Conservation (phyloP, 305 asterid species). For the Rubia tinctorum region DNA sequence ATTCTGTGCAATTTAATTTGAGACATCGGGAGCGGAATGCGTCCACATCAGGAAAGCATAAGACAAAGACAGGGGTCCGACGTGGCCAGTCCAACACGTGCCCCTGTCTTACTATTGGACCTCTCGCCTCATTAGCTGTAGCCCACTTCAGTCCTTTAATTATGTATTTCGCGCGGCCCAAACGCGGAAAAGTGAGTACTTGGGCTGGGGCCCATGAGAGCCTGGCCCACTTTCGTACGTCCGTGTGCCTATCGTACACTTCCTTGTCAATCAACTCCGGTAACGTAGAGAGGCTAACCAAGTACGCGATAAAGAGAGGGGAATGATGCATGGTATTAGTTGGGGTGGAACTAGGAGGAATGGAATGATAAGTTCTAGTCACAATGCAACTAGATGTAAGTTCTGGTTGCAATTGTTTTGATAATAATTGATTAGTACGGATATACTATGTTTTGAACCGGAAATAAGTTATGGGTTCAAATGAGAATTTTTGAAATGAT, state of each 20-base stretch:
- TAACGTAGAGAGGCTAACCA: background rate
- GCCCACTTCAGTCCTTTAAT: background rate
- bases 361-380: no score
- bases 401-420: no score
- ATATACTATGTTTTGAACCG: no score
- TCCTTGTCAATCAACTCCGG: background rate
- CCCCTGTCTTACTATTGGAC: conserved; percentile 4
- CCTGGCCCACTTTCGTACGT: conserved; percentile 13
- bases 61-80: background rate
- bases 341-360: no score
- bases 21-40: no score
- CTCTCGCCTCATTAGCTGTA: background rate
- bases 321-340: background rate
- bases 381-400: no score
- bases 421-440: no score
- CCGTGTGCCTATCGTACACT: conserved; percentile 9
- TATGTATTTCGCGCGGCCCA: conserved; percentile 13
- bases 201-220: conserved; percentile 4
- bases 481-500: no score
- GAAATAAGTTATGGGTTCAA: no score
- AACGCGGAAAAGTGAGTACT: conserved; percentile 10
- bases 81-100: conserved; percentile 8
- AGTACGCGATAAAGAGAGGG: background rate
- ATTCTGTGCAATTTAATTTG: no score
- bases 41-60: conserved; percentile 16